Base-by-base conservation (phyloP, 495 filamentous ascomycete species). In the Barbatosphaeria neglecta region DNA sequence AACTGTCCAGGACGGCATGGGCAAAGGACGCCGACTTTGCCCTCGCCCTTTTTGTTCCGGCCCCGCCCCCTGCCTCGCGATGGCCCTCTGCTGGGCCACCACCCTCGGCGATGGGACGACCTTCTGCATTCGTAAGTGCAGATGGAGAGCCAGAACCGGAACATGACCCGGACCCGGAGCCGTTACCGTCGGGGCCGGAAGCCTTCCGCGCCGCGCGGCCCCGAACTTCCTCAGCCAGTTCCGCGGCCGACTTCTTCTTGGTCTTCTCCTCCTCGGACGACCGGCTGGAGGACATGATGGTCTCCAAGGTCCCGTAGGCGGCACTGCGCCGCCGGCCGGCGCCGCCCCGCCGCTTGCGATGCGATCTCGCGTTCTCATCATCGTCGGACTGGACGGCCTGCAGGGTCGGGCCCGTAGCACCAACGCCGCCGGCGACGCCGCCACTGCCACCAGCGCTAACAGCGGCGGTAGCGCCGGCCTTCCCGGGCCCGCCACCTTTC, bases 211-310 rank as follows among this genome's bases (percentile, higher is more conserved):
- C 56, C 20, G 60, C 57, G 37, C 72, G 60, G n/a, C 71, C 70
- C 9, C 69, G 62, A 23, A 77, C 65, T 45, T 72, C 72, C 2
- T 65, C 66, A 3, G 61, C 65, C 17, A 78, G 57, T 44, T 73
- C 69, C 6, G 69, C 62, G 13, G 72, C 73, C 5, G 69, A 54
- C 28, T 73, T 76, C 56, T 72, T 75, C 46, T 65, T 65, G 16
- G 57, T 50, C 50, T 64, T 65, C 27, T 74, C 73, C 50, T 76
- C 74, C 22, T 75, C 72, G 6, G 73, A 76, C 16, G 74, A 75
- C 38, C 72, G 66, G 46, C 74, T 77, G 0, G 68, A 72, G 37
- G 69, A 74, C 63, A 76, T 77, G 52, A 77, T 77, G 1, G 74
- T 78, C 43, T 78, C 74, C 19, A 78, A 48, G 3, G 73, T 76